Conservation (phyloP, 495 filamentous ascomycete genomes). For the Trichocladium antarcticum region DNA sequence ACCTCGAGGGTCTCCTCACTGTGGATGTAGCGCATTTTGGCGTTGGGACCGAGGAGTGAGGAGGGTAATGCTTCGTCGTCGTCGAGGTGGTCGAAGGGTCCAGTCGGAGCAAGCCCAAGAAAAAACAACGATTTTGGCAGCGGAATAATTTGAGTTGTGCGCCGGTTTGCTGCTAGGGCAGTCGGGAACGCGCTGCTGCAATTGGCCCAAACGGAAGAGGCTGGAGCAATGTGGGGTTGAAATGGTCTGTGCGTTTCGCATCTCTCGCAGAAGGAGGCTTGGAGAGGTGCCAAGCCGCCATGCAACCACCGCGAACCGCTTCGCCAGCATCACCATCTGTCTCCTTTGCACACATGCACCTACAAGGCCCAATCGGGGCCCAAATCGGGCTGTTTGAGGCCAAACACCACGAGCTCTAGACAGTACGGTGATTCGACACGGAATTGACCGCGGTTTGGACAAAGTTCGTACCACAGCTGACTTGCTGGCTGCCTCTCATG, state of each 20-base stretch:
- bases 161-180: slow-evolving; percentile 26
- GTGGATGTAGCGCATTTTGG: slow-evolving; percentile 97
- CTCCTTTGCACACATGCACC: no score
- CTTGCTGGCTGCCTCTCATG: no score
- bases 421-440: no score
- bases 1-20: slow-evolving; percentile 86
- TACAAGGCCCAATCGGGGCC: no score
- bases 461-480: no score
- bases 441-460: no score
- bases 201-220: slow-evolving; percentile 20
- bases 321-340: not conserved
- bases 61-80: slow-evolving; percentile 28
- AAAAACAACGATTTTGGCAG: slow-evolving; percentile 30
- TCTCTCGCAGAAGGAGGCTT: not conserved
- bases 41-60: slow-evolving; percentile 28
- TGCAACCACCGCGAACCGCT: not conserved
- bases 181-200: slow-evolving; percentile 5
- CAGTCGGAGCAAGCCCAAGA: slow-evolving; percentile 21
- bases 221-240: slow-evolving; percentile 11
- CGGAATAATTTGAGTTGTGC: slow-evolving; percentile 34
- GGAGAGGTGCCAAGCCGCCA: not conserved
- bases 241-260: slow-evolving; percentile 12
- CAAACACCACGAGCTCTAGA: no score
- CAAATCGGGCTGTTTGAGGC: no score
- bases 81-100: slow-evolving; percentile 29